A percentile compares a stretch with the other conserved stretches of the same genome.
phyloP scores from a whole-genome alignment of 164 flowering plant species.

The Cinnamomum chago region DNA sequence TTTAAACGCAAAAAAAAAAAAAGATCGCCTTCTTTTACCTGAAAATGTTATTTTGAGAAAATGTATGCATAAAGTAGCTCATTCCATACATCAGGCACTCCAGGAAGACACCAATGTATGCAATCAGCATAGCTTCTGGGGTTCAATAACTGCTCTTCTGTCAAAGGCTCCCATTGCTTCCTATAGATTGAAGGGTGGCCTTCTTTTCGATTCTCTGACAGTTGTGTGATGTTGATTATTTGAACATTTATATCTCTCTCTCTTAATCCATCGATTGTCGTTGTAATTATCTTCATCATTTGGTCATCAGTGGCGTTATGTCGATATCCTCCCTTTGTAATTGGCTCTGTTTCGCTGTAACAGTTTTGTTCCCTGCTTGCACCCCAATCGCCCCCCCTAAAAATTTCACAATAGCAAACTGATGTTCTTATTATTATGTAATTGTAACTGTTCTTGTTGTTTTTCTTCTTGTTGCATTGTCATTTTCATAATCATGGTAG shows the following conservation, averaged over 20 bases:
- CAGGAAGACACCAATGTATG: constrained; percentile 90
- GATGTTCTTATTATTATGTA: background rate
- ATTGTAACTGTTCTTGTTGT: background rate
- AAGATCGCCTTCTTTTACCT: background rate
- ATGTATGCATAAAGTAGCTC: constrained; percentile 59
- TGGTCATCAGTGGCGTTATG: constrained; percentile 38
- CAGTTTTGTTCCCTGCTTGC: constrained; percentile 34
- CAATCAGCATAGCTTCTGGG: constrained; percentile 69
- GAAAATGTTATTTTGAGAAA: background rate
- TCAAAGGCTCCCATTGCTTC: constrained; percentile 54
- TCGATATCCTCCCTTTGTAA: constrained; percentile 33
- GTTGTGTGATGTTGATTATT: constrained; percentile 62
- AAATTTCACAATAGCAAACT: background rate
- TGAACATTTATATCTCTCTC: constrained; percentile 45
- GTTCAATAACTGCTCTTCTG: constrained; percentile 35
- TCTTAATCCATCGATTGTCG: constrained; percentile 24
- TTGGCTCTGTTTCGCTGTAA: constrained; percentile 46
- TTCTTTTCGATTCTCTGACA: constrained; percentile 80
- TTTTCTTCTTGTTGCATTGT: background rate
- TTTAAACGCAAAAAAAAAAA: background rate
- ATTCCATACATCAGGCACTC: constrained; percentile 88
- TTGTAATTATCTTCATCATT: constrained; percentile 45
- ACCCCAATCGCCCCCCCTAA: constrained; percentile 67
- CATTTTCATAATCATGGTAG: background rate
- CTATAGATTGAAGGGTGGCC: constrained; percentile 67